Evolutionary conservation across 148 eudicot genomes (phyloP).

Genomic region (Camellia sinensis): DNA sequence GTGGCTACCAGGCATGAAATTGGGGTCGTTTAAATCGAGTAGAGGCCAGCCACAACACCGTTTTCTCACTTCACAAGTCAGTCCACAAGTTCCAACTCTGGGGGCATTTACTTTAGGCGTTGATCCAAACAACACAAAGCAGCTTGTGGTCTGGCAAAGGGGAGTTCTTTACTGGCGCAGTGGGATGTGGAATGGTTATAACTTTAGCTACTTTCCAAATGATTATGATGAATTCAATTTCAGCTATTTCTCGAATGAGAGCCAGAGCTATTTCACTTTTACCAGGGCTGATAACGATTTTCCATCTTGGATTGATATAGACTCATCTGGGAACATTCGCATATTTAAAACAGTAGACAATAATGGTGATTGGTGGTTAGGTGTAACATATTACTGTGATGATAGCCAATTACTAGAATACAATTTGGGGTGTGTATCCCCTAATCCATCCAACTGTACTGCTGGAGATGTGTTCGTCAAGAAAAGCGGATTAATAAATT

Average conservation of each 20-base stretch:
- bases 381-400: neutral
- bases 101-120: slow-evolving; percentile 13
- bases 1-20: slow-evolving; percentile 22
- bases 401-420: neutral
- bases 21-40: slow-evolving; percentile 7
- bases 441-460: neutral
- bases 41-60: neutral
- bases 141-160: slow-evolving; percentile 1
- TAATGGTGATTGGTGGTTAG: neutral
- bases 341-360: no score
- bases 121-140: slow-evolving; percentile 1
- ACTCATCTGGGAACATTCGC: neutral
- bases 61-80: slow-evolving; percentile 16
- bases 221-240: neutral
- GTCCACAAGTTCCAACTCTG: slow-evolving; percentile 8
- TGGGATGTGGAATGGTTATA: neutral
- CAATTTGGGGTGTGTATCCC: neutral
- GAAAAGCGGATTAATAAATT: neutral
- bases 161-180: slow-evolving; percentile 1
- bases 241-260: neutral
- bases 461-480: neutral
- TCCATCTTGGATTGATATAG: neutral
- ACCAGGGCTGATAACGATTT: no score
- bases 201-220: no score
- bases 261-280: neutral